A percentile compares a stretch with the other conserved stretches of the same genome.
These are phyloP conservation scores for Fusarium lateritium DNA, from an alignment of 2,329 filamentous ascomycete species.

Conservation along the genomic window DNA sequence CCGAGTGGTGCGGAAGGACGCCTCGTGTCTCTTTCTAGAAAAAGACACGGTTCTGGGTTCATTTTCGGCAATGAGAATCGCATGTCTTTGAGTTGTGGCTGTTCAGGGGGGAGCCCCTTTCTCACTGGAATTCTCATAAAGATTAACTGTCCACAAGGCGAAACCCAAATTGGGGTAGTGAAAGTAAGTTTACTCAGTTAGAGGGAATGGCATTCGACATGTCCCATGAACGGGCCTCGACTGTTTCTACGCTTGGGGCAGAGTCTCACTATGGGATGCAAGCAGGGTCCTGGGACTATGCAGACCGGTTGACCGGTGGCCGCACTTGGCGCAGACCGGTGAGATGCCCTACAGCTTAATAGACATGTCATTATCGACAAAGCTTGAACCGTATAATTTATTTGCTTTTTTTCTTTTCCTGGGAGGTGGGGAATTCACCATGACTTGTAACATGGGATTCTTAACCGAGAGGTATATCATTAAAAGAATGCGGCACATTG, in stretches of 20 bases:
- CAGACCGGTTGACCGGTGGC: constrained; percentile 12
- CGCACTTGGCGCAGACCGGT: constrained; percentile 21
- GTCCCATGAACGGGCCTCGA: not conserved
- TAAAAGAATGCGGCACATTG: constrained; percentile 17
- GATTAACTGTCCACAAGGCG: not conserved
- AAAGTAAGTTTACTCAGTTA: not conserved
- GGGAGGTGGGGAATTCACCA: not conserved
- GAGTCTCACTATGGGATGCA: not conserved
- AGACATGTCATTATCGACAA: constrained; percentile 25
- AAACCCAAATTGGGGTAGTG: constrained; percentile 9
- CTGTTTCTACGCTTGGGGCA: not conserved
- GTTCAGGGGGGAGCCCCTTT: constrained; percentile 1
- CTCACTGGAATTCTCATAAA: constrained; percentile 15
- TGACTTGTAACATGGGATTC: constrained; percentile 10
- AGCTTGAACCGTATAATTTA: not conserved
- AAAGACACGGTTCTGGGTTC: constrained; percentile 23
- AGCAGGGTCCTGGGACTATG: not conserved
- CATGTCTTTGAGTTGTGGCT: constrained; percentile 32
- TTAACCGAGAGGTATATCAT: not conserved
- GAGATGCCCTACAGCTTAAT: constrained; percentile 13
- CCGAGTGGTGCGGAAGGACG: constrained; percentile 3
- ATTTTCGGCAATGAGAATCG: constrained; percentile 5
- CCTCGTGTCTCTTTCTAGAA: constrained; percentile 13
- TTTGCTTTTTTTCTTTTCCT: constrained; percentile 9
- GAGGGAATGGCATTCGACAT: constrained; percentile 1